A percentile compares a stretch with the other conserved stretches of the same genome.
phyloP scores from a whole-genome alignment of 2,329 filamentous ascomycete species.

The Aspergillus fischeri region DNA sequence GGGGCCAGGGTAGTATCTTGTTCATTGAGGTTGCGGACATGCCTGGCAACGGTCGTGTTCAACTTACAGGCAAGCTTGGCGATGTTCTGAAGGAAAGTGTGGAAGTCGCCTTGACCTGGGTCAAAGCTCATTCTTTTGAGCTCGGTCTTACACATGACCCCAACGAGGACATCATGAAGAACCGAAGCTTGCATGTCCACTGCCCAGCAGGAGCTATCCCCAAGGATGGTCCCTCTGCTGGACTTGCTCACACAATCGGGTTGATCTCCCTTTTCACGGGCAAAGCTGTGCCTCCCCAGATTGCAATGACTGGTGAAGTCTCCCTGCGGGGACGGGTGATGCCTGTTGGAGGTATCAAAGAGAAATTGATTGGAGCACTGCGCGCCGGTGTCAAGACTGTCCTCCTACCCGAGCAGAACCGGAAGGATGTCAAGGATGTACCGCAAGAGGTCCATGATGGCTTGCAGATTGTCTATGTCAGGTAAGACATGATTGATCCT shows the following conservation, averaged over 20 bases:
- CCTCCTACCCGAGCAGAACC: constrained; percentile 78
- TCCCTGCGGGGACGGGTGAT: constrained; percentile 85
- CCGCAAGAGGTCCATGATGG: constrained; percentile 85
- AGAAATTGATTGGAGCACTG: constrained; percentile 93
- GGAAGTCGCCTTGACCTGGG: constrained; percentile 93
- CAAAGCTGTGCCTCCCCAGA: constrained; percentile 79
- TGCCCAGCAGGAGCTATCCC: constrained; percentile 93
- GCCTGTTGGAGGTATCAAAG: constrained; percentile 95
- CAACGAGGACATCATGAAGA: constrained; percentile 91
- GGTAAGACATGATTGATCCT: constrained; percentile 52
- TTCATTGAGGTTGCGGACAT: constrained; percentile 99
- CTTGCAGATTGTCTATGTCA: constrained; percentile 82
- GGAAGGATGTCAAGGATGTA: constrained; percentile 87
- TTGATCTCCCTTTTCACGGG: constrained; percentile 85
- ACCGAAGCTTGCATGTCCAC: constrained; percentile 89
- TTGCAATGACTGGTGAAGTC: constrained; percentile 87
- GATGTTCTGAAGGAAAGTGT: constrained; percentile 97
- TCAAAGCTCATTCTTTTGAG: constrained; percentile 91
- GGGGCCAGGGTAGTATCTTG: constrained; percentile 89
- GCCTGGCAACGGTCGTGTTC: constrained; percentile 86
- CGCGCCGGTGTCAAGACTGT: constrained; percentile 94
- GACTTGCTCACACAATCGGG: constrained; percentile 89
- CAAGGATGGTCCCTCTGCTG: constrained; percentile 81
- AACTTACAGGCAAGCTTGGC: constrained; percentile 92
- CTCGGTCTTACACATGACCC: constrained; percentile 77